A percentile compares a stretch with the other conserved stretches of the same genome.
Evolutionary conservation across 345 rosid genomes (phyloP).

Genomic region (Salix viminalis): DNA sequence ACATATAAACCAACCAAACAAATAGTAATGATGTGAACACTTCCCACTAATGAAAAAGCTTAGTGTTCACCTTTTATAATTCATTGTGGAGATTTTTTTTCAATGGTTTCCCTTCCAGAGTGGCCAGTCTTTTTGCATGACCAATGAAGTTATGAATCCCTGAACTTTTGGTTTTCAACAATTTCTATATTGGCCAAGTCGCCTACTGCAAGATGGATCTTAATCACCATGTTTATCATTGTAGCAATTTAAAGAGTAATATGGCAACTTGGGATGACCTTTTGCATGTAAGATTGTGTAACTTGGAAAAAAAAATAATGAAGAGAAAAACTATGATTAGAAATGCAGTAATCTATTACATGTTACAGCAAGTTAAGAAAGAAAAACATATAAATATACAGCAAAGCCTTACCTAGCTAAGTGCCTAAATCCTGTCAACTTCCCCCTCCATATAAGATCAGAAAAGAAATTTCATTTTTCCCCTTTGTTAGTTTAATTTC

Average conservation of each 20-base stretch:
- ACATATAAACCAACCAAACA: background rate
- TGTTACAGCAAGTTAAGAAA: background rate
- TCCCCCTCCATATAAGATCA: background rate
- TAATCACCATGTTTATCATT: background rate
- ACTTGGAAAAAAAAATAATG: background rate
- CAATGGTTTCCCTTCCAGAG: background rate
- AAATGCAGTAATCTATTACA: conserved; percentile 4
- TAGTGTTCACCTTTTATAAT: conserved; percentile 2
- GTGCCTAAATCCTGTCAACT: conserved; percentile 8
- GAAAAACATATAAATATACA: background rate
- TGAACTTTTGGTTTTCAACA: background rate
- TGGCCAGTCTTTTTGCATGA: conserved; percentile 6
- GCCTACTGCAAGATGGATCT: background rate
- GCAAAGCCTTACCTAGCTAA: background rate
- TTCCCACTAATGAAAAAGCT: background rate
- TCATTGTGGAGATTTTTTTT: background rate
- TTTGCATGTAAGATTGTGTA: background rate
- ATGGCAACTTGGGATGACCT: background rate
- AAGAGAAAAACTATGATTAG: background rate
- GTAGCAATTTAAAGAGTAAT: background rate
- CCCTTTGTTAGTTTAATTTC: conserved; percentile 28
- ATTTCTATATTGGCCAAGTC: background rate
- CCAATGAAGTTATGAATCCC: conserved; percentile 2
- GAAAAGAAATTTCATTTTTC: conserved; percentile 8
- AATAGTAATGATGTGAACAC: background rate